Evolutionary conservation across 805 yeast genomes (phyloP).

Genomic region (Metschnikowia koreensis): DNA sequence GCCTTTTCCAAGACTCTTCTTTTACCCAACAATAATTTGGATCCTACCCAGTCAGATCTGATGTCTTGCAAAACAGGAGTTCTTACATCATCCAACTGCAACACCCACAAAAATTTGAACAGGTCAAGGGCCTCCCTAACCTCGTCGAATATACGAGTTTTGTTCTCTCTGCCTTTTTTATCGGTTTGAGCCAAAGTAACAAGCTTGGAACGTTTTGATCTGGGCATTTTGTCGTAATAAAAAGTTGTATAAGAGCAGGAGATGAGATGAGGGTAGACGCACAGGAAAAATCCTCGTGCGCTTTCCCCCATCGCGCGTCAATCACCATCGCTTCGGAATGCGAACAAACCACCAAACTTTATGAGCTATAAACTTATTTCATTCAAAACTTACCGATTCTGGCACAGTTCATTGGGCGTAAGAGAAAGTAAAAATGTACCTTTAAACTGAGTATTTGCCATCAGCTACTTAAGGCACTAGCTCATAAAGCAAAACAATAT

Average conservation of each 20-base stretch:
- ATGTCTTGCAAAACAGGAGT: conserved; percentile 94
- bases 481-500: too few relatives aligned
- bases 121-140: conserved; percentile 78
- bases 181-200: conserved; percentile 95
- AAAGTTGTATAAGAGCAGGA: conserved; percentile 1
- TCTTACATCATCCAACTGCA: conserved; percentile 87
- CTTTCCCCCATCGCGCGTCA: background rate
- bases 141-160: conserved; percentile 87
- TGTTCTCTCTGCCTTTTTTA: conserved; percentile 91
- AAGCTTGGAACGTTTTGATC: conserved; percentile 94
- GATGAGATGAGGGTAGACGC: conserved; percentile 15
- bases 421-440: too few relatives aligned
- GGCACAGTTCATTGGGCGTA: too few relatives aligned
- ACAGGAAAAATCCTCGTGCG: conserved; percentile 5
- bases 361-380: background rate
- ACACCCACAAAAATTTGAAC: conserved; percentile 77
- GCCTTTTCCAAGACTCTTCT: conserved; percentile 92
- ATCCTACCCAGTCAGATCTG: conserved; percentile 89
- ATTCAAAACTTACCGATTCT: background rate
- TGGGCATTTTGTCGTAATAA: conserved; percentile 62
- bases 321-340: background rate
- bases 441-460: too few relatives aligned
- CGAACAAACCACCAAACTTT: background rate
- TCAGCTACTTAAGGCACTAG: too few relatives aligned
- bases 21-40: conserved; percentile 85